Conservation (phyloP, 495 filamentous ascomycete genomes). For the Lophiostoma macrostomum region DNA sequence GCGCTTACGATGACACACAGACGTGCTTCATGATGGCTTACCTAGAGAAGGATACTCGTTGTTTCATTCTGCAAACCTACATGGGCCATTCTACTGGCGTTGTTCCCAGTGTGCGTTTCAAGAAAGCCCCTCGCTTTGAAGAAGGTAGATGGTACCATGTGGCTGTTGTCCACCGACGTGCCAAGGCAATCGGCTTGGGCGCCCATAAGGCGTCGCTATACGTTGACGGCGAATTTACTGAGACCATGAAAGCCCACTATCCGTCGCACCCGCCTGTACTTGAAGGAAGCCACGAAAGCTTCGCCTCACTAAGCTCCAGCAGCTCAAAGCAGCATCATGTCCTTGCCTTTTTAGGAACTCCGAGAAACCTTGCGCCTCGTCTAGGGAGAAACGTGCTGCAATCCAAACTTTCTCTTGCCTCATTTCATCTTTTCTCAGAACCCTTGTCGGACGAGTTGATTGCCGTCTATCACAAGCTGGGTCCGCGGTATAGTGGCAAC, state of each 20-base stretch:
- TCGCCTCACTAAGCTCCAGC: slow-evolving; percentile 56
- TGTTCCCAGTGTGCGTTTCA: slow-evolving; percentile 89
- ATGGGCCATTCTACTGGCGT: slow-evolving; percentile 61
- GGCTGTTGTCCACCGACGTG: slow-evolving; percentile 72
- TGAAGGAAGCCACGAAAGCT: slow-evolving; percentile 58
- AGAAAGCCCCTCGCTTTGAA: slow-evolving; percentile 66
- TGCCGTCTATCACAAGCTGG: slow-evolving; percentile 84
- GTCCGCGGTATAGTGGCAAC: slow-evolving; percentile 87
- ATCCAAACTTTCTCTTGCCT: slow-evolving; percentile 84
- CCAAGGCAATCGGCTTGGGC: slow-evolving; percentile 56
- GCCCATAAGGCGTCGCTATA: slow-evolving; percentile 84
- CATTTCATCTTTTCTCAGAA: slow-evolving; percentile 83
- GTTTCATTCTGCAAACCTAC: slow-evolving; percentile 95
- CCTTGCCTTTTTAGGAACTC: slow-evolving; percentile 91
- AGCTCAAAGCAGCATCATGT: slow-evolving; percentile 51
- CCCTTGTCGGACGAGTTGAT: slow-evolving; percentile 87
- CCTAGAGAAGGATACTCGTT: slow-evolving; percentile 88
- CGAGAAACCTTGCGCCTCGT: slow-evolving; percentile 80
- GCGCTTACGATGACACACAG: slow-evolving; percentile 87
- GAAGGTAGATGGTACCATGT: slow-evolving; percentile 87
- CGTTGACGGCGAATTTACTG: slow-evolving; percentile 88
- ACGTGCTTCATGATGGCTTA: slow-evolving; percentile 93
- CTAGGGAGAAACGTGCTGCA: slow-evolving; percentile 71
- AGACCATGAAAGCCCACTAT: slow-evolving; percentile 86
- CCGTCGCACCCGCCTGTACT: slow-evolving; percentile 65